These are phyloP conservation scores for Trypanosoma theileri DNA, from an alignment of 208 protist genomes.

Conservation along the genomic window DNA sequence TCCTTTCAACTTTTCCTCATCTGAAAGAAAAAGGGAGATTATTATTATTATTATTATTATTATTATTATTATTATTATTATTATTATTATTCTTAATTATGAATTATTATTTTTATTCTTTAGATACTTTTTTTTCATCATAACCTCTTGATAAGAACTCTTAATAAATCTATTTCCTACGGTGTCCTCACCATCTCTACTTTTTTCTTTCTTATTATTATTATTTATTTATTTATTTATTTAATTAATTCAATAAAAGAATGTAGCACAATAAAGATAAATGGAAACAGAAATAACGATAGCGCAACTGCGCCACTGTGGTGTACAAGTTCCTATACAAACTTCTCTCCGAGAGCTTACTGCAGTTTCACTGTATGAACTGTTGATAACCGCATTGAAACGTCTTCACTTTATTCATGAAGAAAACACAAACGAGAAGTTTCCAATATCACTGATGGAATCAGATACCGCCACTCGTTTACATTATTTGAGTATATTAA, in stretches of 20 bases:
- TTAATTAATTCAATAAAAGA: no score
- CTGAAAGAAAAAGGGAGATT: background rate
- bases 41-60: no score
- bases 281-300: conserved; percentile 5
- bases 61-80: no score
- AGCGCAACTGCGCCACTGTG: background rate
- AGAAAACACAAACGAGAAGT: background rate
- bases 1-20: background rate
- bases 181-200: no score
- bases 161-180: no score
- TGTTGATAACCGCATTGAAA: background rate
- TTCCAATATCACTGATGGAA: background rate
- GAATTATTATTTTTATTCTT: no score
- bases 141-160: no score
- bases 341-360: background rate
- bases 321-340: background rate
- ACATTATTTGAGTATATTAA: background rate
- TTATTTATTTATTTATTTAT: no score
- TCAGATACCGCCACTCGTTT: background rate
- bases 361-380: background rate
- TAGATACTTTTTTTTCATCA: no score
- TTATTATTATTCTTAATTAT: no score
- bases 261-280: background rate
- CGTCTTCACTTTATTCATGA: background rate
- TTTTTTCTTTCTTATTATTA: no score